Evolutionary conservation across 371 early-diverging fungal species (phyloP), one percentile per base, ranked within the genome.

Genomic region (Choanephora cucurbitarum): DNA sequence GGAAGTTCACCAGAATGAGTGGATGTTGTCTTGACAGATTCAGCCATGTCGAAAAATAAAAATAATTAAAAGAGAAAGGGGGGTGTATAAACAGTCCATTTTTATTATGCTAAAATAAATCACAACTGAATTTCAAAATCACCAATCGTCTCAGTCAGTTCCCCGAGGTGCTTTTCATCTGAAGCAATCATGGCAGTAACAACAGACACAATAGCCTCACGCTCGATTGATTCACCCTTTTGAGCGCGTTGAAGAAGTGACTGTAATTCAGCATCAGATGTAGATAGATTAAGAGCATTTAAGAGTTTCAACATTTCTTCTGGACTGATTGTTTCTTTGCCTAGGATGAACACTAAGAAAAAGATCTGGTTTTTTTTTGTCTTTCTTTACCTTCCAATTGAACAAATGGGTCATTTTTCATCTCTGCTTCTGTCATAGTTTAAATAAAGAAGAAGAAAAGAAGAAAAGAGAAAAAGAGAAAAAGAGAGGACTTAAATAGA

Each of bases 1-100:
- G 79, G 79, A 18, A 79, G 67, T 49, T 67, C 62, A 46, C 79
- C 75, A 28, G 79, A 78, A 42, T 67, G 65, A 6, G 75, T 75
- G 14, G 69, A 73, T 1, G 73, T 69, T n/a, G 75, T 73, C 52
- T 75, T 75, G 43, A 73, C 57, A 37, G 70, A 21, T 66, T 74
- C 69, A 43, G 70, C 24, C 78, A 77, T 77, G 34, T 31, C 46
- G 24, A 42, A 41, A 19, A 24, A 23, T 19, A 45, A 17, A 23
- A 42, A 19, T 7, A 44, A 49, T 39, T 22, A 24, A 58, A 51
- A 45, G 50, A 49, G 53, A 24, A 31, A 42, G n/a, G 28, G 28
- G 28, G 28, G 28, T 28, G 64, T 14, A 67, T n/a, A 43, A 57
- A 44, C 37, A 42, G n/a, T n/a, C 19, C 32, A 44, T 24, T 23